Percentiles rank a stretch among this genome's conserved stretches.
These are phyloP conservation scores for Alternaria brassicicola DNA, from an alignment of 2,329 filamentous ascomycete genomes.

Conservation along the genomic window DNA sequence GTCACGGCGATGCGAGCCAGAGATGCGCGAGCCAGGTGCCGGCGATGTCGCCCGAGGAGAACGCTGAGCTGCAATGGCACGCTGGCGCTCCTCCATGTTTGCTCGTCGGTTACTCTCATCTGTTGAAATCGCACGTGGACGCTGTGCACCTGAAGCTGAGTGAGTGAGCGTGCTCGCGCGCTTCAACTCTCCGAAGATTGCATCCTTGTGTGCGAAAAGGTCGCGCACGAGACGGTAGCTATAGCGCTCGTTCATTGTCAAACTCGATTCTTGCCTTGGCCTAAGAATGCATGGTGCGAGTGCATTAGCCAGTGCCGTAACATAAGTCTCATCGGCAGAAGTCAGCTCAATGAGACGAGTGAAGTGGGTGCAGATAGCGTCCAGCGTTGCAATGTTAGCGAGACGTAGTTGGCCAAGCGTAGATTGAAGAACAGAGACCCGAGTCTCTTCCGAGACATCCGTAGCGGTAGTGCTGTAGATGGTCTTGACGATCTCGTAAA, in stretches of 20 bases:
- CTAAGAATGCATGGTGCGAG: conserved; percentile 87
- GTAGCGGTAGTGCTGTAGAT: conserved; percentile 88
- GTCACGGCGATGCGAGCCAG: conserved; percentile 66
- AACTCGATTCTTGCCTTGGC: conserved; percentile 82
- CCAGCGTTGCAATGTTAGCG: conserved; percentile 97
- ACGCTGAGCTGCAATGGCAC: conserved; percentile 71
- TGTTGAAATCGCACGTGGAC: conserved; percentile 86
- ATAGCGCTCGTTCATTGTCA: conserved; percentile 96
- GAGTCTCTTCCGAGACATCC: conserved; percentile 69
- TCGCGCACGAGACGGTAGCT: conserved; percentile 89
- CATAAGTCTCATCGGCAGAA: conserved; percentile 88
- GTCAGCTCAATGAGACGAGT: conserved; percentile 95
- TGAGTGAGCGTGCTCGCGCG: conserved; percentile 75
- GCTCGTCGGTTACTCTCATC: conserved; percentile 95
- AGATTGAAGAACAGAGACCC: conserved; percentile 90
- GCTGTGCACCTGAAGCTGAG: conserved; percentile 63
- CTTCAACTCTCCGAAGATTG: conserved; percentile 95
- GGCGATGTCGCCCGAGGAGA: conserved; percentile 75
- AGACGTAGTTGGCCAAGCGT: conserved; percentile 93
- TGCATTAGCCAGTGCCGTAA: conserved; percentile 72
- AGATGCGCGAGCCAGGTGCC: conserved; percentile 60
- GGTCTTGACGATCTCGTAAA: conserved; percentile 98
- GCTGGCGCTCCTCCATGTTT: conserved; percentile 90
- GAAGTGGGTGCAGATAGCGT: conserved; percentile 98
- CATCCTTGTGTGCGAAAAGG: conserved; percentile 89